Evolutionary conservation across 2,329 filamentous ascomycete species (phyloP).

Genomic region (Penicillium sp.): DNA sequence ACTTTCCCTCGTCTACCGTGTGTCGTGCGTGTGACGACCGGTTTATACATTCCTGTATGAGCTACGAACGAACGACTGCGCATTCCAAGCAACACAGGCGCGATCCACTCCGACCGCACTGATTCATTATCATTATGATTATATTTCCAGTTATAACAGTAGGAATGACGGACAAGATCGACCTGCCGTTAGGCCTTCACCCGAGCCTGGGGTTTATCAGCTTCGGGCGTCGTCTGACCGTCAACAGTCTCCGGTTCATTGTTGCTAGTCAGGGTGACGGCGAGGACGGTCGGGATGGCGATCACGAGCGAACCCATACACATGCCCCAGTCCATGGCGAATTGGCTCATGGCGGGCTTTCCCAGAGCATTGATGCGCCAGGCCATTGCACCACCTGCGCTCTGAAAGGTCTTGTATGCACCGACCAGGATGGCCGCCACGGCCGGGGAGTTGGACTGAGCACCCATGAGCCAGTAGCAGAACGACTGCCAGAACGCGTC

Average conservation of each 20-base stretch:
- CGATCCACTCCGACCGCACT: too few species aligned
- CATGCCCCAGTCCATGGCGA: conserved; percentile 49
- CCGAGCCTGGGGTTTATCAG: conserved; percentile 4
- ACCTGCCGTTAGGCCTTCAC: conserved; percentile 1
- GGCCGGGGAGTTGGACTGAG: conserved; percentile 44
- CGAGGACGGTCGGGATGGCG: conserved; percentile 45
- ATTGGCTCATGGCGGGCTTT: conserved; percentile 41
- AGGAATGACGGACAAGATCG: too few species aligned
- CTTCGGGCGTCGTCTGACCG: conserved; percentile 3
- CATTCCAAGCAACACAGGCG: not conserved
- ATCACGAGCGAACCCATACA: conserved; percentile 46
- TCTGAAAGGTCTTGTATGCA: conserved; percentile 49
- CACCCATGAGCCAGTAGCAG: conserved; percentile 60
- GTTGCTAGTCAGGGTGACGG: conserved; percentile 37
- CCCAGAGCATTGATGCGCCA: conserved; percentile 46
- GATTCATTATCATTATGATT: too few species aligned
- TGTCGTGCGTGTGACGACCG: conserved; percentile 1
- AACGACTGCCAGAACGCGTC: conserved; percentile 66
- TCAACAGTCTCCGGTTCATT: conserved; percentile 4
- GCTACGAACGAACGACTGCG: conserved; percentile 6
- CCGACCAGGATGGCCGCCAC: conserved; percentile 48
- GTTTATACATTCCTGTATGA: conserved; percentile 19
- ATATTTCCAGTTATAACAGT: too few species aligned
- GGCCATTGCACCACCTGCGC: conserved; percentile 47
- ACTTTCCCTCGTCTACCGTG: not conserved